Evolutionary conservation across 306 rosid species (phyloP), one percentile per base, ranked within the genome.

Genomic region (Pterocarpus macrocarpus): DNA sequence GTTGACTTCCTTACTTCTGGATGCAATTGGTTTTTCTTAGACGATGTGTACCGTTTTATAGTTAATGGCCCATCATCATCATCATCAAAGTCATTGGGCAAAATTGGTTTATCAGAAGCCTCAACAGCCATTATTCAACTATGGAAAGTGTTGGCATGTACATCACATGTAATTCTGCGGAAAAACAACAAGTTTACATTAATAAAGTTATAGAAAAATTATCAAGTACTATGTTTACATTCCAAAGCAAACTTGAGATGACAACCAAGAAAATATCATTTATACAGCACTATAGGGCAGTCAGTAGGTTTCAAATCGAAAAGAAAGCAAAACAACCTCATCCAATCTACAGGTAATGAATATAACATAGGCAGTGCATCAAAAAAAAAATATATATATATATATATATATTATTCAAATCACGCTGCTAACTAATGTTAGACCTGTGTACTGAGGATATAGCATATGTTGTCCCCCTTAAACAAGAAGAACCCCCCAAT

Each of bases 101-200:
- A 2, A 59, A 56, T 81, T 13, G 81, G 74, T 84, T 81, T 84
- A 73, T 22, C 75, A n/a, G 87, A 77, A 83, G 86, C 71, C 79
- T 87, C 90, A 35, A 84, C 82, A 81, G 90, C 90, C 88, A 87
- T 87, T 44, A 81, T 84, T 57, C 84, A 81, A 73, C 69, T 41
- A 49, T 52, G 12, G 61, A 73, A 52, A 61, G 44, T 80, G 49
- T 38, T 15, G 28, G 78, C 83, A 83, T 64, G 77, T 59, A 67
- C 73, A 83, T 86, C 80, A 86, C 81, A 61, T 43, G 22, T 64
- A 80, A 62, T 52, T 80, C 87, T 77, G 84, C 32, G 3, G 8
- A n/a, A 50, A 43, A 53, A 70, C 16, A 69, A 38, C 9, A 73
- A 64, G 41, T 56, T 70, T 64, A 33, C 67, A n/a, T 80, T 38